Base-by-base conservation (phyloP, 352 stramenopile species). In the Phytophthora syringae region DNA sequence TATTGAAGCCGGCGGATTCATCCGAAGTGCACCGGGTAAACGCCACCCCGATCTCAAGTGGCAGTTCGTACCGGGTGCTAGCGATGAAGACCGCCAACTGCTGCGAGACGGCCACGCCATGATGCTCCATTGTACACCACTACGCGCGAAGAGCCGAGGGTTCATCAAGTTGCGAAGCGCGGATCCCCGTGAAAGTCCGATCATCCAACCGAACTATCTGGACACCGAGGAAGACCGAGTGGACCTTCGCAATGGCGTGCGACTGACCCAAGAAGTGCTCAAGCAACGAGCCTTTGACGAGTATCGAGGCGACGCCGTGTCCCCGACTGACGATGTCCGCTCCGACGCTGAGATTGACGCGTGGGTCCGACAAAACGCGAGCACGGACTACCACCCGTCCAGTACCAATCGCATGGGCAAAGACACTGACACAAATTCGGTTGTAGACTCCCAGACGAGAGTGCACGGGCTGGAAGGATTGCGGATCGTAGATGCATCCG, bases 401-500 rank as follows among this genome's bases (percentile, higher is more conserved):
- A 94, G 88, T 66, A 96, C 89, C 9, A 94, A 92, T 72, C 80
- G 81, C 43, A 95, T 96, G 88, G 89, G 89, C 44, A 73, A 69
- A 40, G 76, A 79, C 44, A 71, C 75, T 20, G 62, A 66, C n/a
- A 2, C 7, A 11, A 84, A 79, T 58, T 79, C 83, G 11, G 94
- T 98, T 27, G 89, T 98, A n/a, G 86, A 98, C 56, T 65, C 85
- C 20, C 50, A 79, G 34, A 86, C 95, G 15, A 67, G 74, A 22
- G 90, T 98, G 16, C 81, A 93, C 36, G 91, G 90, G 7, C 48
- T 97, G n/a, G 76, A 96, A 18, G 78, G 82, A 39, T 74, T 98
- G 22, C 81, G 90, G 16, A 68, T 98, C 13, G 91, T 93, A 1
- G 94, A 98, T 61, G 93, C 94, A 5, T 97, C 88, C 18, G 88